Evolutionary conservation across 1,139 yeast genomes (phyloP).

Genomic region (Magnusiomyces suaveolens): DNA sequence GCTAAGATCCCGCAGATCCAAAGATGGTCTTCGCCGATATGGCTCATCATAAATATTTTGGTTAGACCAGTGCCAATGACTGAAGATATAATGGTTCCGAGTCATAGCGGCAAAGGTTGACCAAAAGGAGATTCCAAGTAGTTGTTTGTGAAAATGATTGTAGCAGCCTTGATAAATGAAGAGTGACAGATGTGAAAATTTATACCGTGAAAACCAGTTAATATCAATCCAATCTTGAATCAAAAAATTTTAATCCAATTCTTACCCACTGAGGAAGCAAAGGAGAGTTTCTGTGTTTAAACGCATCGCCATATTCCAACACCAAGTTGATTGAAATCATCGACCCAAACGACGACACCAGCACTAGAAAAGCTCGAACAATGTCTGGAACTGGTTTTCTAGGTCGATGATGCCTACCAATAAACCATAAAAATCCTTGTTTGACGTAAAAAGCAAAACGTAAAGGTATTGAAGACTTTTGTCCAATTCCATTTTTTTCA

Average conservation of each 20-base stretch:
- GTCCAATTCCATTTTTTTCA: no score
- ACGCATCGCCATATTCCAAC: slow-evolving; percentile 40
- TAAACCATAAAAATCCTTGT: neutral
- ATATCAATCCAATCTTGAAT: neutral
- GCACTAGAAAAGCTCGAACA: slow-evolving; percentile 19
- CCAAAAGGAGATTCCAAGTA: slow-evolving; percentile 50
- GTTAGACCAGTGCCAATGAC: slow-evolving; percentile 47
- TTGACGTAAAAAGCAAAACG: no score
- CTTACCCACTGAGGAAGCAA: slow-evolving; percentile 41
- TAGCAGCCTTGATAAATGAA: slow-evolving; percentile 45
- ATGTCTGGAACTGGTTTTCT: slow-evolving; percentile 11
- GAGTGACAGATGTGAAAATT: no score
- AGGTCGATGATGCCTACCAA: neutral
- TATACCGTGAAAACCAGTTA: neutral
- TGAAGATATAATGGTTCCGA: slow-evolving; percentile 50
- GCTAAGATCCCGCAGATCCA: slow-evolving; percentile 57
- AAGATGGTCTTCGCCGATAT: slow-evolving; percentile 31
- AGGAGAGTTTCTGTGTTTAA: slow-evolving; percentile 41
- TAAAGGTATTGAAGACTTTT: no score
- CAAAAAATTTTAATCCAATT: neutral
- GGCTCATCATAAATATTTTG: slow-evolving; percentile 45
- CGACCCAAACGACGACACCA: slow-evolving; percentile 41
- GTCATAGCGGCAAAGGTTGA: slow-evolving; percentile 52
- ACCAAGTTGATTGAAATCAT: slow-evolving; percentile 44
- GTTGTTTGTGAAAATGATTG: slow-evolving; percentile 54